Evolutionary conservation across 345 rosid genomes (phyloP).

Genomic region (Euphorbia peplus): DNA sequence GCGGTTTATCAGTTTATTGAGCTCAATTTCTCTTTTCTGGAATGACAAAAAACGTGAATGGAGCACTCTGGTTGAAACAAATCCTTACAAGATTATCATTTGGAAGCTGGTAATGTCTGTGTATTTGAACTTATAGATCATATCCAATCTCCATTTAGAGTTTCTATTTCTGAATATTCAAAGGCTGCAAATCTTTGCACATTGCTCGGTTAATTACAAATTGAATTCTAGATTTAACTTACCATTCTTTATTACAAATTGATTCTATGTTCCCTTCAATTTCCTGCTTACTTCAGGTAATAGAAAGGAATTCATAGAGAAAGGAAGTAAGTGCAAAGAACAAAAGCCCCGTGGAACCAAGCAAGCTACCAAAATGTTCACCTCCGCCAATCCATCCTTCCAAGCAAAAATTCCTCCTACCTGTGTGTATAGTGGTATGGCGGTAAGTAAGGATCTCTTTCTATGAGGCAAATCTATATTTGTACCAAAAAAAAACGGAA

Average conservation of each 20-base stretch:
- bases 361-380: background rate
- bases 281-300: background rate
- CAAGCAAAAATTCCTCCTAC: background rate
- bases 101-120: background rate
- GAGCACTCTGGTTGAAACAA: background rate
- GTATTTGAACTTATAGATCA: background rate
- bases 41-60: background rate
- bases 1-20: no score
- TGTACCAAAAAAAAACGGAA: background rate
- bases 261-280: background rate
- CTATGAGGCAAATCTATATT: no score
- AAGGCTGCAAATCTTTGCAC: background rate
- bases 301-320: background rate
- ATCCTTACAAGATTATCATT: background rate
- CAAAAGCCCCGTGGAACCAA: background rate
- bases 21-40: background rate
- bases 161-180: background rate
- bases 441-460: no score
- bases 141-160: background rate
- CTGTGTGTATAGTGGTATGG: no score
- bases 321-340: background rate
- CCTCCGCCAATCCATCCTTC: background rate
- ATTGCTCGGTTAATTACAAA: background rate
- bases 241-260: background rate
- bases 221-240: background rate